Percentiles rank a stretch among this genome's conserved stretches.
These are phyloP conservation scores for Carex arenaria DNA, from an alignment of 202 grass and related monocot species.

Conservation along the genomic window DNA sequence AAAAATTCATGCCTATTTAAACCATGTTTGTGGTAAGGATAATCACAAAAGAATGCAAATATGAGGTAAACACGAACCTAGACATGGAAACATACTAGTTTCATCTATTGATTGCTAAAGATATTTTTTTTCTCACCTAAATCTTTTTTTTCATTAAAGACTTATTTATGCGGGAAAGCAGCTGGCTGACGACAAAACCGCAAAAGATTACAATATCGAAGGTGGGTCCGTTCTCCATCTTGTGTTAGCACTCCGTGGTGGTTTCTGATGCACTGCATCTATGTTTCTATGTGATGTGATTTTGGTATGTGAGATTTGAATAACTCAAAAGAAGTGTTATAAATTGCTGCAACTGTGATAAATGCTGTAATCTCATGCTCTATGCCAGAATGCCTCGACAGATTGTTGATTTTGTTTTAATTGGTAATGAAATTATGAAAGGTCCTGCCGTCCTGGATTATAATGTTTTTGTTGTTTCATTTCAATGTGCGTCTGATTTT, in stretches of 20 bases:
- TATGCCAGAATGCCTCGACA: not conserved
- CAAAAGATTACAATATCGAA: constrained; percentile 98
- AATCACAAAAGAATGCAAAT: not conserved
- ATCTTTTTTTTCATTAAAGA: constrained; percentile 25
- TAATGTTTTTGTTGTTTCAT: not conserved
- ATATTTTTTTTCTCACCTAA: not conserved
- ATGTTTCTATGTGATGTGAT: not conserved
- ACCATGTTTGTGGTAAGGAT: not conserved
- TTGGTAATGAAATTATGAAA: not conserved
- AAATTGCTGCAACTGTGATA: not conserved
- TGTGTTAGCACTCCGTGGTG: constrained; percentile 91
- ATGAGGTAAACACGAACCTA: not conserved
- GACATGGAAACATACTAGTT: not conserved
- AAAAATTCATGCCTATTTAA: not conserved
- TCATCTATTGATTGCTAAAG: not conserved
- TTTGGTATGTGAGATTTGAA: constrained; percentile 19
- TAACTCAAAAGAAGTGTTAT: not conserved
- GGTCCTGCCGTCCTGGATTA: not conserved
- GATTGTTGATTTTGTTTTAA: not conserved
- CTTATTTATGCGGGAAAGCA: constrained; percentile 98
- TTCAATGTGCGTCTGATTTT: not conserved
- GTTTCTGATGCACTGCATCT: constrained; percentile 35
- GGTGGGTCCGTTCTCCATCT: constrained; percentile 96
- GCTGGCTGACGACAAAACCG: constrained; percentile 97
- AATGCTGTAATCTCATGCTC: not conserved